Percentiles rank a stretch among this genome's conserved stretches.
phyloP scores from a whole-genome alignment of 331 rosid genomes.

The Cucumis variabilis region DNA sequence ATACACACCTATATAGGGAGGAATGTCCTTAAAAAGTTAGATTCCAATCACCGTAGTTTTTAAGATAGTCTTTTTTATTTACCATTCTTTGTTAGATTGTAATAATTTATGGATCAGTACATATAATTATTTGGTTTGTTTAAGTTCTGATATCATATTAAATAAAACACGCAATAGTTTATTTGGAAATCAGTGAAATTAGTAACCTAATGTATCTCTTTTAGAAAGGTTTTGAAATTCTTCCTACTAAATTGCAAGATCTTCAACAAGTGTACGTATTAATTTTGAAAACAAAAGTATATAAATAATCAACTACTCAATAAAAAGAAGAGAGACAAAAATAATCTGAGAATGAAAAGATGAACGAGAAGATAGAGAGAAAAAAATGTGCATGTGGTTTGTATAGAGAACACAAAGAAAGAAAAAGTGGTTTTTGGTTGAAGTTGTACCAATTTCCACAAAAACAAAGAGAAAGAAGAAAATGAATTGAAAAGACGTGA shows the following conservation, averaged over 20 bases:
- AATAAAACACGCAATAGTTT: too few species aligned
- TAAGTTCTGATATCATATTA: not conserved
- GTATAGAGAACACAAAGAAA: not conserved
- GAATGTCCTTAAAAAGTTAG: not conserved
- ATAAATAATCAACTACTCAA: not conserved
- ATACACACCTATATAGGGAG: not conserved
- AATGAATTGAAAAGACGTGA: not conserved
- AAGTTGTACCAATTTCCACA: slow-evolving; percentile 26
- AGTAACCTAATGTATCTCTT: too few species aligned
- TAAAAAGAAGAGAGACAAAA: not conserved
- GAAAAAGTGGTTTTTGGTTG: slow-evolving; percentile 20
- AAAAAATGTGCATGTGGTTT: not conserved
- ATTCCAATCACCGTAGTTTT: not conserved
- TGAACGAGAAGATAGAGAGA: not conserved
- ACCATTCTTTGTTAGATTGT: not conserved
- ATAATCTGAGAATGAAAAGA: not conserved
- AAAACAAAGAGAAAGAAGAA: slow-evolving; percentile 4
- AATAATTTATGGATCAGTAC: not conserved
- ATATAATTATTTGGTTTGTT: too few species aligned
- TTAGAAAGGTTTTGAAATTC: not conserved
- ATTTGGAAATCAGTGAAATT: too few species aligned
- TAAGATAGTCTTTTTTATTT: not conserved
- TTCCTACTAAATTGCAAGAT: too few species aligned
- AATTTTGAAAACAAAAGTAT: not conserved
- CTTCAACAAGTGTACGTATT: not conserved